phyloP scores from a whole-genome alignment of 2,329 filamentous ascomycete genomes.

The Pseudogymnoascus sp. region DNA sequence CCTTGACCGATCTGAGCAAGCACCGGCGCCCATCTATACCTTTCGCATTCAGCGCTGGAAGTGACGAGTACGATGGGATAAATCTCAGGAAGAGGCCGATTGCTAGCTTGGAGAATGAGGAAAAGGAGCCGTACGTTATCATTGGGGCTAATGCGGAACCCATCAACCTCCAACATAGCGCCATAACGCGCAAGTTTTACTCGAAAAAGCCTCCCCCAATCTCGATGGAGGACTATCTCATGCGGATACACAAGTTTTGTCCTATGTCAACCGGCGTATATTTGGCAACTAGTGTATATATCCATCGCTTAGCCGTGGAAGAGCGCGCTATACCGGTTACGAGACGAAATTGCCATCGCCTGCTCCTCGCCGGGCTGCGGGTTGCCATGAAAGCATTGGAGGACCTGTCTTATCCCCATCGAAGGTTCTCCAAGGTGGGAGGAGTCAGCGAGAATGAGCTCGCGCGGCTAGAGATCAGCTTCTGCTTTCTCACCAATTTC shows the following conservation, averaged over 20 bases:
- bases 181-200: conserved; percentile 89
- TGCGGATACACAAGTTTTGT: conserved; percentile 82
- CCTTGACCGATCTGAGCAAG: conserved; percentile 34
- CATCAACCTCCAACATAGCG: conserved; percentile 69
- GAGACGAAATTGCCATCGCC: conserved; percentile 73
- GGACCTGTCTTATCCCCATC: conserved; percentile 80
- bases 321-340: conserved; percentile 77
- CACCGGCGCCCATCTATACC: conserved; percentile 25
- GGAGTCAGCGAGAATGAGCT: conserved; percentile 79
- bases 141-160: conserved; percentile 66
- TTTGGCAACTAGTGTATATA: conserved; percentile 80
- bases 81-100: conserved; percentile 35
- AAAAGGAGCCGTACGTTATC: conserved; percentile 46
- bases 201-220: conserved; percentile 82
- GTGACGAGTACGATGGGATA: conserved; percentile 48
- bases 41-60: conserved; percentile 18
- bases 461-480: conserved; percentile 78
- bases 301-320: conserved; percentile 71
- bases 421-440: conserved; percentile 76
- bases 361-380: conserved; percentile 74
- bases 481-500: conserved; percentile 81
- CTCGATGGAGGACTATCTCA: conserved; percentile 73
- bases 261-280: conserved; percentile 93
- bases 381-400: conserved; percentile 95
- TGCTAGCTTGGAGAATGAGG: conserved; percentile 19